These are phyloP conservation scores for Penicillium capsulatum DNA, from an alignment of 2,329 filamentous ascomycete species.

Conservation along the genomic window DNA sequence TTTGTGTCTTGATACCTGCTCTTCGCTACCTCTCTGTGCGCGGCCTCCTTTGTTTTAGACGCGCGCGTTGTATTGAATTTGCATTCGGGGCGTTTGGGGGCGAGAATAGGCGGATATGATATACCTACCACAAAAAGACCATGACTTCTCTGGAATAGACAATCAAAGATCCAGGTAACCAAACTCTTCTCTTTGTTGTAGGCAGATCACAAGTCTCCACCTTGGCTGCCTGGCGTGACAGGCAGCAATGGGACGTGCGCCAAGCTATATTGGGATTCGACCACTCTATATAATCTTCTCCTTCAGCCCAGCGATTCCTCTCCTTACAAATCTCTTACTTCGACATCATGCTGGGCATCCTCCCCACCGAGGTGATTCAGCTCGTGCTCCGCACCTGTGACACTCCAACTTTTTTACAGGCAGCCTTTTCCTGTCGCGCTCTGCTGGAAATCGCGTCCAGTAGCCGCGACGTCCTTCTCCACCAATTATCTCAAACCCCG, in stretches of 20 bases:
- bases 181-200: too few relatives aligned
- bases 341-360: conserved; percentile 27
- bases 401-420: conserved; percentile 37
- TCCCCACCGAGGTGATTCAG: conserved; percentile 41
- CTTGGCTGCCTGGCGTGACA: too few relatives aligned
- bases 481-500: conserved; percentile 36
- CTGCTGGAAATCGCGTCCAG: conserved; percentile 34
- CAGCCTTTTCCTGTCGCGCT: conserved; percentile 34
- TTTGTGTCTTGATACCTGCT: neutral
- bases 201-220: too few relatives aligned
- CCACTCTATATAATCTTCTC: neutral
- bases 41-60: neutral
- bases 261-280: too few relatives aligned
- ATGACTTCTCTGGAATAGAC: too few relatives aligned
- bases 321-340: neutral
- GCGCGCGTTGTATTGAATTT: neutral
- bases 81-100: conserved; percentile 7
- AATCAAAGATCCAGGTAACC: too few relatives aligned
- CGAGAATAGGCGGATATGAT: neutral
- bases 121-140: too few relatives aligned
- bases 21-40: conserved; percentile 2
- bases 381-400: conserved; percentile 34
- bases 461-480: conserved; percentile 34
- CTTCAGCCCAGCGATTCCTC: neutral
- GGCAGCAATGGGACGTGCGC: too few relatives aligned